Evolutionary conservation across 225 moss, liverwort and hornwort genomes (phyloP).

Genomic region (Thuidium tamariscinum): DNA sequence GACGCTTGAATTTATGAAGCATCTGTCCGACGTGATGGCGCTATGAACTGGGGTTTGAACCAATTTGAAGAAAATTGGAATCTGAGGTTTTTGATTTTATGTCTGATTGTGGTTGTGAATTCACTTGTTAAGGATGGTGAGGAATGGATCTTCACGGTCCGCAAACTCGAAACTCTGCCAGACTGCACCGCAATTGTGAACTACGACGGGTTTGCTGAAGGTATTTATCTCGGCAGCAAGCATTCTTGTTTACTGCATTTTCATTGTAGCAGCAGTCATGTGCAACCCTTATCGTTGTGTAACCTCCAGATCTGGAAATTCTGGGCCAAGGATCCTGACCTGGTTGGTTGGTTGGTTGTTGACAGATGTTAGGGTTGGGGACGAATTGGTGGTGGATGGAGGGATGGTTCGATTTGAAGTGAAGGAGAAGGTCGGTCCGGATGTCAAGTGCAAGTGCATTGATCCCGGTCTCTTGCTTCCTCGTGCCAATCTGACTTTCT

Average conservation of each 20-base stretch:
- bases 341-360: not conserved
- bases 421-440: conserved; percentile 77
- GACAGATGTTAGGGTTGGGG: conserved; percentile 72
- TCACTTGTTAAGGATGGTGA: conserved; percentile 58
- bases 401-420: conserved; percentile 99
- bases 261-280: not conserved
- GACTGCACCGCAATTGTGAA: conserved; percentile 62
- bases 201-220: conserved; percentile 96
- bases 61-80: not conserved
- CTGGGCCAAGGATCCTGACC: not conserved
- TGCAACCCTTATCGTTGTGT: not conserved
- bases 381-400: conserved; percentile 93
- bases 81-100: not conserved
- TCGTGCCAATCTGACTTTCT: conserved; percentile 91
- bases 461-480: conserved; percentile 92
- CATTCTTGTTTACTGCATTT: not conserved
- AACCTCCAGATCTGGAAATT: not conserved
- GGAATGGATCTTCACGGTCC: conserved; percentile 93
- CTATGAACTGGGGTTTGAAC: not conserved
- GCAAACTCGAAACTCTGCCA: conserved; percentile 60
- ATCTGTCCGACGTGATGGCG: not conserved
- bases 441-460: conserved; percentile 79
- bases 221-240: conserved; percentile 4
- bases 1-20: not conserved
- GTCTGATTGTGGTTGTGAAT: not conserved